These are phyloP conservation scores for Tagetes erecta DNA, from an alignment of 129 eudicot species.

Conservation along the genomic window DNA sequence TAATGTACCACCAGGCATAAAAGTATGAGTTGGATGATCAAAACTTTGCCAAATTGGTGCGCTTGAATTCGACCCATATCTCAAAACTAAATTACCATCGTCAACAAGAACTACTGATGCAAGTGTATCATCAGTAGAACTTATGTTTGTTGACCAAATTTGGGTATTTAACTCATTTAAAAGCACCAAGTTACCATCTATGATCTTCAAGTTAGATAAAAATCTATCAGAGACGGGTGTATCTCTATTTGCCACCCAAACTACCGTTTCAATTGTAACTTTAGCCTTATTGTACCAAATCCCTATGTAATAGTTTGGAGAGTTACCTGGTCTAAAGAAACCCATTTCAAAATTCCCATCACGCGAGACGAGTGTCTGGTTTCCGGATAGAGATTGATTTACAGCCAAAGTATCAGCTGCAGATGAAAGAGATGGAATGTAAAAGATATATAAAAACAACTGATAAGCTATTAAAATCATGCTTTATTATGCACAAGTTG, in stretches of 20 bases:
- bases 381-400: constrained; percentile 42
- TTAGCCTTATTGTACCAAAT: constrained; percentile 42
- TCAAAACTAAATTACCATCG: constrained; percentile 52
- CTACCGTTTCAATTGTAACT: constrained; percentile 17
- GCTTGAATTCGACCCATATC: constrained; percentile 21
- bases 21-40: constrained; percentile 52
- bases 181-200: constrained; percentile 49
- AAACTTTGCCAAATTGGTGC: constrained; percentile 60
- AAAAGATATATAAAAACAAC: neutral
- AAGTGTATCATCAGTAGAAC: constrained; percentile 13
- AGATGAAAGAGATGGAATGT: neutral
- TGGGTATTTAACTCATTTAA: constrained; percentile 25
- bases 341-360: constrained; percentile 48
- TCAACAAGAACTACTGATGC: constrained; percentile 37
- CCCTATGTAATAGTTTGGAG: constrained; percentile 47
- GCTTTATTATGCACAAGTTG: neutral
- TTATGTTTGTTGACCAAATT: constrained; percentile 54
- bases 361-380: constrained; percentile 33
- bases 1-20: constrained; percentile 52
- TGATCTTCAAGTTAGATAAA: constrained; percentile 31
- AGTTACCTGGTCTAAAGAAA: constrained; percentile 51
- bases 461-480: neutral
- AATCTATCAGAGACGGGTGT: constrained; percentile 38
- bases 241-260: constrained; percentile 72
- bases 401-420: constrained; percentile 34